These are phyloP conservation scores for Xylaria longipes DNA, from an alignment of 495 filamentous ascomycete genomes.

Conservation along the genomic window DNA sequence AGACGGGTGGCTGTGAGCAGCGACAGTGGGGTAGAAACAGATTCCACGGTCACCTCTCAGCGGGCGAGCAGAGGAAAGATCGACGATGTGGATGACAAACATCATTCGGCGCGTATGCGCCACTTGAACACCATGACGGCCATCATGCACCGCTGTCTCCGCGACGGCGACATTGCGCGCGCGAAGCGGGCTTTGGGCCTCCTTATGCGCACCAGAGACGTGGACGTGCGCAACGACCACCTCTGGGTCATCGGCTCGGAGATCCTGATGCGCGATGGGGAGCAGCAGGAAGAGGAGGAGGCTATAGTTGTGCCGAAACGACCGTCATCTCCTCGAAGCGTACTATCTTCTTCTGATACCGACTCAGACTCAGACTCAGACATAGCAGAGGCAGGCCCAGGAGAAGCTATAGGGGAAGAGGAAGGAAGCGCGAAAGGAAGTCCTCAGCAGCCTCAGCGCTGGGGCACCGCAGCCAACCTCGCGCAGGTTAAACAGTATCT, in stretches of 20 bases:
- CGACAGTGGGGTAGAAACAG: not conserved
- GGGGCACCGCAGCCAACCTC: constrained; percentile 38
- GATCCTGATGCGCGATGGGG: constrained; percentile 50
- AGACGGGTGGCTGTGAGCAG: constrained; percentile 3
- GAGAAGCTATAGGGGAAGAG: not conserved
- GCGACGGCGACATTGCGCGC: constrained; percentile 44
- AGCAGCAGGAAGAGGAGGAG: constrained; percentile 29
- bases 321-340: not conserved
- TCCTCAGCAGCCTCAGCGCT: constrained; percentile 19
- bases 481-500: constrained; percentile 41
- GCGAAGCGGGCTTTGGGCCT: constrained; percentile 50
- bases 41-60: not conserved
- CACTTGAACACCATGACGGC: constrained; percentile 43
- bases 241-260: constrained; percentile 53
- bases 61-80: not conserved
- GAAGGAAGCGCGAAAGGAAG: not conserved
- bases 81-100: not conserved
- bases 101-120: constrained; percentile 28
- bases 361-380: not conserved
- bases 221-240: constrained; percentile 47
- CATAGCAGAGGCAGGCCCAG: not conserved
- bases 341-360: not conserved
- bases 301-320: not conserved
- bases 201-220: constrained; percentile 37
- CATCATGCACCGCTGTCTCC: constrained; percentile 45